Evolutionary conservation across 176 grass and related monocot species (phyloP).

Genomic region (Carex kokanica): DNA sequence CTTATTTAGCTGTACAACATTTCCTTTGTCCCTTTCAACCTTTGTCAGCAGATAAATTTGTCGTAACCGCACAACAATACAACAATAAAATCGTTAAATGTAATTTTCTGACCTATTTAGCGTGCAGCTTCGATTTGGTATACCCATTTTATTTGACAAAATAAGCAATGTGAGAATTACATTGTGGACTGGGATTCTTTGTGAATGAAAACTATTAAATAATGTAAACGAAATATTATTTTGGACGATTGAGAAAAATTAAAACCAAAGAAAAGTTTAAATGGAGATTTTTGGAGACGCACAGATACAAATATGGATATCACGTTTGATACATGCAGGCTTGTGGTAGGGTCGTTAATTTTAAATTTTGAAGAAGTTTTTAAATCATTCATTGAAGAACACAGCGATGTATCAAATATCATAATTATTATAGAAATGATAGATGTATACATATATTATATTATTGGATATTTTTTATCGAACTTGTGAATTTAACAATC

Average conservation of each 20-base stretch:
- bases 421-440: not conserved
- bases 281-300: not conserved
- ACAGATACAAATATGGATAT: not conserved
- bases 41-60: not conserved
- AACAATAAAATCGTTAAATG: not conserved
- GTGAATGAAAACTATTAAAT: no score
- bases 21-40: conserved; percentile 6
- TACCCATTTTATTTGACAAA: not conserved
- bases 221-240: no score
- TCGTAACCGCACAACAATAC: not conserved
- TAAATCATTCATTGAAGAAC: not conserved
- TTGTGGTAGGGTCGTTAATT: not conserved
- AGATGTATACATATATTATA: not conserved
- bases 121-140: not conserved
- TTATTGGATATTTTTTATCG: no score
- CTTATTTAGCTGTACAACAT: conserved; percentile 14
- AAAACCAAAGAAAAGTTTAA: not conserved
- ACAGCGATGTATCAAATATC: not conserved
- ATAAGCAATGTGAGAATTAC: not conserved
- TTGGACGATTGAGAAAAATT: not conserved
- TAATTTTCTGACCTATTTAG: not conserved
- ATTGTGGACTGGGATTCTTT: not conserved
- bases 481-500: no score
- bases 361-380: not conserved
- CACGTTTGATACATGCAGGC: not conserved